Base-by-base conservation (phyloP, 805 yeast species). In the Yamadazyma tumulicola region DNA sequence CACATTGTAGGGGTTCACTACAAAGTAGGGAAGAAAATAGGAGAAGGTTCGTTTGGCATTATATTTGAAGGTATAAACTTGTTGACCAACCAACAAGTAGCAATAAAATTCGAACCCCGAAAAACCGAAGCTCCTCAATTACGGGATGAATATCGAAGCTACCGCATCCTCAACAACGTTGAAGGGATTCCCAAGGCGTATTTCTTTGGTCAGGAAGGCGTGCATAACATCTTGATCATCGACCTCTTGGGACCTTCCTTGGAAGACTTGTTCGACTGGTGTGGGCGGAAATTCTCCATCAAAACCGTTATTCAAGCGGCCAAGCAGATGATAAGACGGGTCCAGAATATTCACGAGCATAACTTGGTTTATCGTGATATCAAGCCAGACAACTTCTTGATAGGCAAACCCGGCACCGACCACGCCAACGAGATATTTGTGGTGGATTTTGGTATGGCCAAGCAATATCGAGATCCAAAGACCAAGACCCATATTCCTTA, bases 361-460 rank as follows among this genome's bases (percentile, higher is more conserved):
- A 85, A 82, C 55, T 65, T 84, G 38, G 84, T 84, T 39, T 84
- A 82, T 57, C 65, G 94, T 52, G 94, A 84, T 58, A 83, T 84
- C 45, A 84, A 84, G 54, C 94, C 94, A 2, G 94, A 84, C 58
- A 84, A 84, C 57, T 84, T 84, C 43, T 69, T 84, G 44, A 78
- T 84, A 51, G 86, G 88, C 1, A 67, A 73, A 40, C 79, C 77
- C 31, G 74, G 78, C 6, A 56, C 64, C 37, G 70, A 74, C 13
- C 80, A 81, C 45, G 81, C 77, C 39, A 83, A 84, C 54, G 59
- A 74, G 31, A 81, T 84, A 26, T 85, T 81, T 47, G 61, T 84
- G 52, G 86, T 84, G 36, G 94, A 84, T 60, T 85, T 80, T 51
- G 94, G 94, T 41, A 84, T 84, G 94, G 89, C 89, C 12, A 84